A percentile compares a stretch with the other conserved stretches of the same genome.
Evolutionary conservation across 495 filamentous ascomycete genomes (phyloP).

Genomic region (Aspergillus mulundensis): DNA sequence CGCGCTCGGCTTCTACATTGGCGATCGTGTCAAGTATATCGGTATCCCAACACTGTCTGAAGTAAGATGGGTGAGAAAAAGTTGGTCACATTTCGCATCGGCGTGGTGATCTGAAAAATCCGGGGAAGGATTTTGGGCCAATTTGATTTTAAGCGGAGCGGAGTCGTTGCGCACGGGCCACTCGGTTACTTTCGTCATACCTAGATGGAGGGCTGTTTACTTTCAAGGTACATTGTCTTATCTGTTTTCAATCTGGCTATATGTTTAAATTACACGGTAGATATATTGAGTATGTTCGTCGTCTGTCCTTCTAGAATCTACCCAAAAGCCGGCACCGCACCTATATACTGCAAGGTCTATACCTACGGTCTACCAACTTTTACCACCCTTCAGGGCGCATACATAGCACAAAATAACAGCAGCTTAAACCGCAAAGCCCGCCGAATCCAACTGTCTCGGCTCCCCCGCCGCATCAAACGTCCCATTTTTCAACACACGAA

Average conservation of each 20-base stretch:
- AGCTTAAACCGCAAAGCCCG: conserved; percentile 62
- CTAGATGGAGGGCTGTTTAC: too few species aligned
- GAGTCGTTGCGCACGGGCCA: background rate
- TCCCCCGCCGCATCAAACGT: conserved; percentile 75
- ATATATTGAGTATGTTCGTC: background rate
- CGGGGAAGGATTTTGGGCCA: background rate
- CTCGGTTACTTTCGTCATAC: too few species aligned
- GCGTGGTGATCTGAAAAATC: background rate
- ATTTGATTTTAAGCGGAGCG: background rate
- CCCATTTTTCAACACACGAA: conserved; percentile 65
- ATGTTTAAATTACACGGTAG: too few species aligned
- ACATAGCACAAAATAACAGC: too few species aligned
- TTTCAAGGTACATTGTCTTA: too few species aligned
- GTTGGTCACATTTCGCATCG: background rate
- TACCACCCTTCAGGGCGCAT: too few species aligned
- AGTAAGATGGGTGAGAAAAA: background rate
- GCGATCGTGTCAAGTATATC: background rate
- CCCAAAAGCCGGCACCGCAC: background rate
- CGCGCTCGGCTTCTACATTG: background rate
- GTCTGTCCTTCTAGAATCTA: background rate
- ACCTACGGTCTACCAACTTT: too few species aligned
- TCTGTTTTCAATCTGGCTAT: too few species aligned
- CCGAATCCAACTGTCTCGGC: conserved; percentile 70
- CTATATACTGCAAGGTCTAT: background rate
- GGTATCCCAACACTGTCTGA: background rate